Evolutionary conservation across 1,139 yeast genomes (phyloP).

Genomic region (Sugiyamaella paludigena): DNA sequence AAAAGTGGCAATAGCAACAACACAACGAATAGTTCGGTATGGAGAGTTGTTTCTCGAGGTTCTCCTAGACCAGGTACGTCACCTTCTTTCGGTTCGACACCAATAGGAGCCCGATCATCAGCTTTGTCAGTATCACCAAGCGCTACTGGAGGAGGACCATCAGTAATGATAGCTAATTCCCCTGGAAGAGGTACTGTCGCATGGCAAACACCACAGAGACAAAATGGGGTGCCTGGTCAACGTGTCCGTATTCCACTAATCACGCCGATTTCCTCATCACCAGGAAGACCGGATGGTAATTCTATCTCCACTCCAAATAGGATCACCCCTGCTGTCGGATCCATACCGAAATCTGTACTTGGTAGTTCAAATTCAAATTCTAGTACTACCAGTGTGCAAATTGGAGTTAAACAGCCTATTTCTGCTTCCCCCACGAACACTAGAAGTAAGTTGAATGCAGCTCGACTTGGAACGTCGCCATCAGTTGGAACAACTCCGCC

Average conservation of each 20-base stretch:
- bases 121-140: neutral
- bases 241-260: neutral
- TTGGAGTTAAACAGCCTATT: slow-evolving; percentile 13
- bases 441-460: slow-evolving; percentile 12
- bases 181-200: too few species aligned
- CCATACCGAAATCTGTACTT: neutral
- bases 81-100: slow-evolving; percentile 2
- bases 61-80: slow-evolving; percentile 11
- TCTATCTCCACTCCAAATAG: neutral
- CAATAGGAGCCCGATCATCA: neutral
- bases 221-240: too few species aligned
- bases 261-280: slow-evolving; percentile 1
- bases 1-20: neutral
- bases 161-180: slow-evolving; percentile 2
- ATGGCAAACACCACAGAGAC: too few species aligned
- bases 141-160: slow-evolving; percentile 3
- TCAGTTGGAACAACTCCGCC: neutral
- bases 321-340: neutral
- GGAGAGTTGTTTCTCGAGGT: slow-evolving; percentile 8
- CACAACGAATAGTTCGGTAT: neutral
- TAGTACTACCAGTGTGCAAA: neutral
- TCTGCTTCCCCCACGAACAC: slow-evolving; percentile 10
- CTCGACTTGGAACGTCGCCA: neutral
- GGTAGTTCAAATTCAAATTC: neutral
- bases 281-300: neutral